Conservation (phyloP, 2,329 filamentous ascomycete genomes). For the Talaromyces sp. region DNA sequence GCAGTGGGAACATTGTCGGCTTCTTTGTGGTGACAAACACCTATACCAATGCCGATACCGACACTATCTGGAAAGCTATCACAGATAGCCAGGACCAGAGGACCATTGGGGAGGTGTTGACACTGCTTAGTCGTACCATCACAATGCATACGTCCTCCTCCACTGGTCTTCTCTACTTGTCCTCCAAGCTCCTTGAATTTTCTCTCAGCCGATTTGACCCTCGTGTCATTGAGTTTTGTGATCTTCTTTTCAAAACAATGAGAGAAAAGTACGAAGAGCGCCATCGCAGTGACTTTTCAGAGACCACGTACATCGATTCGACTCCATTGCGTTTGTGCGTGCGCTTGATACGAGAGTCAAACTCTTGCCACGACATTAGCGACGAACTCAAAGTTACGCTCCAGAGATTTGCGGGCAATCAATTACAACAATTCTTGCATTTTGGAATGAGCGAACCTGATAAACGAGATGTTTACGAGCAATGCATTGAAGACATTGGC, state of each 20-base stretch:
- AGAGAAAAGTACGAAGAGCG: conserved; percentile 39
- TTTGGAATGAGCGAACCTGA: conserved; percentile 53
- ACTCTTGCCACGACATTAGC: conserved; percentile 50
- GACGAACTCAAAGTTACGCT: conserved; percentile 58
- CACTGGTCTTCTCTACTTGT: conserved; percentile 59
- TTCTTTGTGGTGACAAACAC: conserved; percentile 77
- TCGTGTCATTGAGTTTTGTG: conserved; percentile 59
- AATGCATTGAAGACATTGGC: conserved; percentile 66
- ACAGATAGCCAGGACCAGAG: conserved; percentile 77
- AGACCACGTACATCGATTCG: conserved; percentile 29
- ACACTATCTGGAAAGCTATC: conserved; percentile 80
- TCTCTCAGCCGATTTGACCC: conserved; percentile 60
- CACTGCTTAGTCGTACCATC: conserved; percentile 56
- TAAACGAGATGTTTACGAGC: conserved; percentile 59
- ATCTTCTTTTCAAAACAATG: conserved; percentile 50
- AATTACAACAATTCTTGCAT: conserved; percentile 58
- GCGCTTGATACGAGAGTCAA: conserved; percentile 68
- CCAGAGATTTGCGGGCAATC: conserved; percentile 58
- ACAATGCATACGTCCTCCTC: conserved; percentile 38
- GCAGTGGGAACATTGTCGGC: conserved; percentile 77
- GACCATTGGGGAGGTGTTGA: conserved; percentile 73
- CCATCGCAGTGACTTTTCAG: conserved; percentile 20
- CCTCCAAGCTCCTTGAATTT: conserved; percentile 63
- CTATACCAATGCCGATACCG: conserved; percentile 67
- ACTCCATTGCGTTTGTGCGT: conserved; percentile 55